These are phyloP conservation scores for Fragaria ananassa DNA, from an alignment of 306 rosid species.

Conservation along the genomic window DNA sequence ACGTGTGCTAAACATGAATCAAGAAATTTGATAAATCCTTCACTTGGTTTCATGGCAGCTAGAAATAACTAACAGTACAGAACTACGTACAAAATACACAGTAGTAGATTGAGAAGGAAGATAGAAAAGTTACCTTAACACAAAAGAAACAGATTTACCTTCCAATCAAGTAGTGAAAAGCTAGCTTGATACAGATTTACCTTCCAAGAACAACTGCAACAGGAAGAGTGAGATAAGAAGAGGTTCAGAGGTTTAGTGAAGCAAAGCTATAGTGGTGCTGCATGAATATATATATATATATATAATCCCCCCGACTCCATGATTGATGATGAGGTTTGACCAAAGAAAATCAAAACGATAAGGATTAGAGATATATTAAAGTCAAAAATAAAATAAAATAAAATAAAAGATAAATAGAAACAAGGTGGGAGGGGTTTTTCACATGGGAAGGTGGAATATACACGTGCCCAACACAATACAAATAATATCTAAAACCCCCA, in stretches of 20 bases:
- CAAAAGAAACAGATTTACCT: neutral
- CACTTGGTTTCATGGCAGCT: neutral
- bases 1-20: neutral
- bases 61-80: neutral
- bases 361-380: too few relatives aligned
- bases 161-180: neutral
- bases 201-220: neutral
- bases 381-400: neutral
- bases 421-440: slow-evolving; percentile 26
- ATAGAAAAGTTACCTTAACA: neutral
- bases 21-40: too few relatives aligned
- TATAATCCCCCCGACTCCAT: too few relatives aligned
- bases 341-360: neutral
- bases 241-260: neutral
- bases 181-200: neutral
- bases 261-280: neutral
- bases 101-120: neutral
- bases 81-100: neutral
- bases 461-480: slow-evolving; percentile 34
- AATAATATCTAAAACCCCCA: neutral
- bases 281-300: neutral
- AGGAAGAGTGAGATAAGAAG: neutral
- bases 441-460: slow-evolving; percentile 35
- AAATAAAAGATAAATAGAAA: neutral
- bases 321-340: slow-evolving; percentile 1